These are phyloP conservation scores for Verticillium klebahnii DNA, from an alignment of 2,329 filamentous ascomycete genomes.

Conservation along the genomic window DNA sequence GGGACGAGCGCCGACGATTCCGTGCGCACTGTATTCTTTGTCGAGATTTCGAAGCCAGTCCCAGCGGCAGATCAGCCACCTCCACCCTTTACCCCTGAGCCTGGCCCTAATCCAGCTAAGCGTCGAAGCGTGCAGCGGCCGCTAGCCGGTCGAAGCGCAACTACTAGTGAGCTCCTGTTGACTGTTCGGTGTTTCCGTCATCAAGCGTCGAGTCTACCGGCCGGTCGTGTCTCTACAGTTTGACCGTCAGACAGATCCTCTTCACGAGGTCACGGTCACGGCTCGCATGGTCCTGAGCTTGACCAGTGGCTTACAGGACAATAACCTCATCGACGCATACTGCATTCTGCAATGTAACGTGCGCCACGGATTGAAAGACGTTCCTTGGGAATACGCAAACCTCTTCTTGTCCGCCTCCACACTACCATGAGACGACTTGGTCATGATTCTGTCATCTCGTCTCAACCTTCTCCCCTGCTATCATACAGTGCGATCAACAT, in stretches of 20 bases:
- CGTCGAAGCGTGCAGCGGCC: background rate
- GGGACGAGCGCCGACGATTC: background rate
- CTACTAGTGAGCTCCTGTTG: background rate
- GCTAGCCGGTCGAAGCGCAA: background rate
- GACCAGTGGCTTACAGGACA: too few species aligned
- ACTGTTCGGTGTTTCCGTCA: too few species aligned
- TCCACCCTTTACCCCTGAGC: background rate
- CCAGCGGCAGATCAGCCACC: background rate
- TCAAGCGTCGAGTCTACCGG: too few species aligned
- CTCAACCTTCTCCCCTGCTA: background rate
- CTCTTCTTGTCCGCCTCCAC: background rate
- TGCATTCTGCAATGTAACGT: too few species aligned
- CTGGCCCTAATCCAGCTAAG: background rate
- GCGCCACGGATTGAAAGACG: too few species aligned
- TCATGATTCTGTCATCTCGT: background rate
- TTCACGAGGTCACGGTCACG: too few species aligned
- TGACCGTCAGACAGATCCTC: too few species aligned
- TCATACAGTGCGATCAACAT: background rate
- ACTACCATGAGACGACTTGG: background rate
- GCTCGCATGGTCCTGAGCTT: too few species aligned
- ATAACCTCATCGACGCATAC: too few species aligned
- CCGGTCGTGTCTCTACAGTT: too few species aligned
- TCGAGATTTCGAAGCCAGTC: background rate
- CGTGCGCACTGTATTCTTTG: background rate
- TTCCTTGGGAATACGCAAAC: background rate